Percentiles rank a stretch among this genome's conserved stretches.
phyloP scores from a whole-genome alignment of 1,284 basidiomycete species.

The Rhizoctonia solani region DNA sequence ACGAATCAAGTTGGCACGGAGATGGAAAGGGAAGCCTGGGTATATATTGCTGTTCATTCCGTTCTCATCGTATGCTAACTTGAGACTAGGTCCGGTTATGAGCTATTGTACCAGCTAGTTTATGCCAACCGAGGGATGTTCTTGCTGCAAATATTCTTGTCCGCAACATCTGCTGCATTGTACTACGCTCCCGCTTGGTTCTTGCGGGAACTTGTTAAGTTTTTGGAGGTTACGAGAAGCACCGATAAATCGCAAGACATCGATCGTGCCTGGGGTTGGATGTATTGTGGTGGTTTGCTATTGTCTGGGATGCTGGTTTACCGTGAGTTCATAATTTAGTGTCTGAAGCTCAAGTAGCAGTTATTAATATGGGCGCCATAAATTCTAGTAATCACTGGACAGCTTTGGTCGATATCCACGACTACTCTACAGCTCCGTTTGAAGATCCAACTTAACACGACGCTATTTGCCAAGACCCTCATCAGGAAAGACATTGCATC shows the following conservation, averaged over 20 bases:
- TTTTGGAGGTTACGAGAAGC: slow-evolving; percentile 65
- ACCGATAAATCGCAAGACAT: slow-evolving; percentile 42
- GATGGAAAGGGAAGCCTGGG: slow-evolving; percentile 23
- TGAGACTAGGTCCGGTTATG: slow-evolving; percentile 60
- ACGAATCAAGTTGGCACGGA: slow-evolving; percentile 48
- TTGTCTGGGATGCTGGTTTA: slow-evolving; percentile 63
- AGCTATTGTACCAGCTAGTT: slow-evolving; percentile 61
- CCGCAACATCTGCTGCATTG: slow-evolving; percentile 63
- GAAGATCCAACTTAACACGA: slow-evolving; percentile 80
- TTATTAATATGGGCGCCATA: slow-evolving; percentile 39
- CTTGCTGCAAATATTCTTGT: slow-evolving; percentile 56
- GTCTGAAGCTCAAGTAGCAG: background rate
- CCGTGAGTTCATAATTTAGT: slow-evolving; percentile 52
- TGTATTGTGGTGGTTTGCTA: slow-evolving; percentile 71
- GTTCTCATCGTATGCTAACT: background rate
- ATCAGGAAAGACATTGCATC: slow-evolving; percentile 85
- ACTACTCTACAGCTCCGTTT: slow-evolving; percentile 68
- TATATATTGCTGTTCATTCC: slow-evolving; percentile 35
- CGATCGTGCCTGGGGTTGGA: slow-evolving; percentile 50
- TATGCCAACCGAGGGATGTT: slow-evolving; percentile 57
- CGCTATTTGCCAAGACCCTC: slow-evolving; percentile 87
- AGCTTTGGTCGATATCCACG: slow-evolving; percentile 60
- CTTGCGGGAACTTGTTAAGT: slow-evolving; percentile 68
- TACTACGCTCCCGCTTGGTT: slow-evolving; percentile 84
- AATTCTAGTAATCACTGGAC: slow-evolving; percentile 36